These are phyloP conservation scores for Coemansia sp. DNA, from an alignment of 192 early-diverging fungal species.

Conservation along the genomic window DNA sequence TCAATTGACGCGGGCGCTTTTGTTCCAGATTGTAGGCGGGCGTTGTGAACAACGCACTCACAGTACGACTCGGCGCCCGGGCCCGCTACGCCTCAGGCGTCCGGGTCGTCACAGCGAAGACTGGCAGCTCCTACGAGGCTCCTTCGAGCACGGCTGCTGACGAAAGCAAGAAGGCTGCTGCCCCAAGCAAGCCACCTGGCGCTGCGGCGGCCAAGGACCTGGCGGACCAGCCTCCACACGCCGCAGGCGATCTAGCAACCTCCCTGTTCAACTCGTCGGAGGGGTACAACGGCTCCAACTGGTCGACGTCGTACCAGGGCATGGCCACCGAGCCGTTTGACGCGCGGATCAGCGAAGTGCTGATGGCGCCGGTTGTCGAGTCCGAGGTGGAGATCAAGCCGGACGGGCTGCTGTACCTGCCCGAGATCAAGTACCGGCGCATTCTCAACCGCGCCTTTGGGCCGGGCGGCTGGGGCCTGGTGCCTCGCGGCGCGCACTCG, in stretches of 20 bases:
- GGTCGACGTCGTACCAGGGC: slow-evolving; percentile 70
- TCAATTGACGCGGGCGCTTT: too few relatives aligned
- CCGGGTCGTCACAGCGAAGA: neutral
- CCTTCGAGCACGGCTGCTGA: neutral
- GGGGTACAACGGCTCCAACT: slow-evolving; percentile 44
- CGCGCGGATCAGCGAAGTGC: slow-evolving; percentile 56
- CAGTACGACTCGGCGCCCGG: too few relatives aligned
- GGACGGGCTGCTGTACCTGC: slow-evolving; percentile 90
- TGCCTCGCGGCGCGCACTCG: slow-evolving; percentile 85
- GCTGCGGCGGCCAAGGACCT: neutral
- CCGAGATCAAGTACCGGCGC: slow-evolving; percentile 97
- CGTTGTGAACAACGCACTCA: too few relatives aligned
- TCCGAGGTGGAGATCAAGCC: slow-evolving; percentile 90
- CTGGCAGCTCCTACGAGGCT: neutral
- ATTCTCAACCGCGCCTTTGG: slow-evolving; percentile 93
- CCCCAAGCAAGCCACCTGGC: neutral
- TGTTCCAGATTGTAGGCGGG: too few relatives aligned
- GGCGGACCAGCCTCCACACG: neutral
- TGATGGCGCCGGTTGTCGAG: slow-evolving; percentile 65
- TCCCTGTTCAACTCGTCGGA: slow-evolving; percentile 36
- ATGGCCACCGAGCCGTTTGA: slow-evolving; percentile 72
- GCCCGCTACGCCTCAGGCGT: neutral
- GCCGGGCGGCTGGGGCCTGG: slow-evolving; percentile 85
- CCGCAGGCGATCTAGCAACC: slow-evolving; percentile 18
- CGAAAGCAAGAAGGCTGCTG: neutral